phyloP scores from a whole-genome alignment of 495 filamentous ascomycete genomes.

The Pseudoneurospora amorphoporcata region DNA sequence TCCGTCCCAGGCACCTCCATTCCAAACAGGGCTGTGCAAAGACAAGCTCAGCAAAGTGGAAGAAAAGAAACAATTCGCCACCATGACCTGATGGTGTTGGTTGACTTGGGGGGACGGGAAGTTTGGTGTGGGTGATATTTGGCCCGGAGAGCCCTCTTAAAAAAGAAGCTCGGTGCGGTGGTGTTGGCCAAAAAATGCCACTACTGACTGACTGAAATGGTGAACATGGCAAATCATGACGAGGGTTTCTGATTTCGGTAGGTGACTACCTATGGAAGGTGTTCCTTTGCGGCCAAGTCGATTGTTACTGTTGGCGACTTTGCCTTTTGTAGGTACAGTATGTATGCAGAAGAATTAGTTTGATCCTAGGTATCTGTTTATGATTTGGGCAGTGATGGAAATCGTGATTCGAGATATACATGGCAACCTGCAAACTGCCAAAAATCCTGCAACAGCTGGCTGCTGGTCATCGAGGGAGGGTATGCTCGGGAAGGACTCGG shows the following conservation, averaged over 20 bases:
- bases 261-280: not conserved
- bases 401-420: not conserved
- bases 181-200: no score
- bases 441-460: not conserved
- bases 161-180: no score
- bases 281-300: not conserved
- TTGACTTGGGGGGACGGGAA: no score
- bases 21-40: not conserved
- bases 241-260: not conserved
- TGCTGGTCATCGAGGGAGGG: not conserved
- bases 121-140: not conserved
- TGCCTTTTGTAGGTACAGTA: no score
- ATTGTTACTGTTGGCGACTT: not conserved
- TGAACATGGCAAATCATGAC: not conserved
- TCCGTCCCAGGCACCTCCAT: not conserved
- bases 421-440: not conserved
- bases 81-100: not conserved
- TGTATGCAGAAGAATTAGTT: no score
- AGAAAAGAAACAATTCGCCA: not conserved
- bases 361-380: no score
- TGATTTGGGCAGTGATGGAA: no score
- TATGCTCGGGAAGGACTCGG: not conserved
- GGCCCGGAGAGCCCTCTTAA: not conserved
- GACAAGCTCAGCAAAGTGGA: not conserved
- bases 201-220: not conserved